Percentiles rank a stretch among this genome's conserved stretches.
These are phyloP conservation scores for Pelargonium citronellum DNA, from an alignment of 441 rosid genomes.

Conservation along the genomic window DNA sequence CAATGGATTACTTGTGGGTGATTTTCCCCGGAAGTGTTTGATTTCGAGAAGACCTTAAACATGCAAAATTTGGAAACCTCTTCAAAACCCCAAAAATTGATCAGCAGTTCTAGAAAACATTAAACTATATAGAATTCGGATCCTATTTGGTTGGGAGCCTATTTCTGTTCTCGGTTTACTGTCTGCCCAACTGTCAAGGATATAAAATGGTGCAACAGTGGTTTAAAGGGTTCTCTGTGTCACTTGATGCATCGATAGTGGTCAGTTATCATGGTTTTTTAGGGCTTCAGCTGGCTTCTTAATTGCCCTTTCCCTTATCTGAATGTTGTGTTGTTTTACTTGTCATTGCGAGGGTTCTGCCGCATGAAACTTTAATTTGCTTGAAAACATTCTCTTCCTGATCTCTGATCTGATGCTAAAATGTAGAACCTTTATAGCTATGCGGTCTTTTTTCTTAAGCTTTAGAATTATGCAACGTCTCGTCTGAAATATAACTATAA, in stretches of 20 bases:
- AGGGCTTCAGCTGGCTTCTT: background rate
- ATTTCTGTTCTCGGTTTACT: background rate
- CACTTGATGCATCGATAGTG: no score
- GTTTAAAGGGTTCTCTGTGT: background rate
- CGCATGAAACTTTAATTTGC: background rate
- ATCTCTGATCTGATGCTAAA: conserved; percentile 6
- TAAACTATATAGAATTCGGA: background rate
- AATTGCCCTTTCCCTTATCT: background rate
- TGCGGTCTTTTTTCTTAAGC: background rate
- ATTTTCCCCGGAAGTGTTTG: background rate
- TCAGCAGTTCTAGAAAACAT: conserved; percentile 1
- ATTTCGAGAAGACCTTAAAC: background rate
- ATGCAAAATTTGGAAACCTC: no score
- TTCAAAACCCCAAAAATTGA: background rate
- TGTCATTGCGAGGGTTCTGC: background rate
- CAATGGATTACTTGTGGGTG: background rate
- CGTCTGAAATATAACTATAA: background rate
- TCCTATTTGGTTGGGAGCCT: background rate
- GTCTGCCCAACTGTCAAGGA: background rate
- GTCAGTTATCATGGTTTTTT: background rate
- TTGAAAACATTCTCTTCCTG: background rate
- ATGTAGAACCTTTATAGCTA: background rate
- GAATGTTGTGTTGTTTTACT: background rate
- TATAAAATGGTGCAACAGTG: background rate
- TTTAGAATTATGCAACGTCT: conserved; percentile 1